Percentiles rank a stretch among this genome's conserved stretches.
phyloP scores from a whole-genome alignment of 2,329 filamentous ascomycete genomes.

The Aschersonia sp. region DNA sequence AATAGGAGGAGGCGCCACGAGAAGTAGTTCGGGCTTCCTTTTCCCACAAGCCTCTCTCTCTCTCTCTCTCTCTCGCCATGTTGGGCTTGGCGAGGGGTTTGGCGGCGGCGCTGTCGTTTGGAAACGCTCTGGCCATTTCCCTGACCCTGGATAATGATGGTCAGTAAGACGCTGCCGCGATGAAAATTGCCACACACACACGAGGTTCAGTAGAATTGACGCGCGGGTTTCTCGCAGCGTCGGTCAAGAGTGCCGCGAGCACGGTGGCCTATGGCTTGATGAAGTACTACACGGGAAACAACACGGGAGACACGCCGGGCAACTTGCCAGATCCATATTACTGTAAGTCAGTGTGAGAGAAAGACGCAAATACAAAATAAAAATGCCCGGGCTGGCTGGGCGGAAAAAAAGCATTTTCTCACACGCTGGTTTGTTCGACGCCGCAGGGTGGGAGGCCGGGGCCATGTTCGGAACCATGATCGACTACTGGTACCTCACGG shows the following conservation, averaged over 20 bases:
- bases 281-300: slow-evolving; percentile 39
- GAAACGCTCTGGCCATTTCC: too few species aligned
- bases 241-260: slow-evolving; percentile 25
- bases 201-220: background rate
- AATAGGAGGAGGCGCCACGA: too few species aligned
- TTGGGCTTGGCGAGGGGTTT: too few species aligned
- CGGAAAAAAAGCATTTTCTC: background rate
- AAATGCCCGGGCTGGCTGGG: too few species aligned
- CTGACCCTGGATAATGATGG: too few species aligned
- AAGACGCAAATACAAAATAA: background rate
- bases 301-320: slow-evolving; percentile 41
- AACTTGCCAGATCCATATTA: slow-evolving; percentile 35
- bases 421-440: background rate
- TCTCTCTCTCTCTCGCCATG: too few species aligned
- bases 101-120: too few species aligned
- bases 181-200: background rate
- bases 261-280: slow-evolving; percentile 31
- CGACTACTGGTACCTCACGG: slow-evolving; percentile 58
- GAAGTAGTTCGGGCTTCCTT: too few species aligned
- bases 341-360: background rate
- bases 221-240: background rate
- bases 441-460: slow-evolving; percentile 51
- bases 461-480: slow-evolving; percentile 56
- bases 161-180: background rate
- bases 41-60: too few species aligned